These are phyloP conservation scores for Coleophoma eucalyptorum DNA, from an alignment of 2,329 filamentous ascomycete species.

Conservation along the genomic window DNA sequence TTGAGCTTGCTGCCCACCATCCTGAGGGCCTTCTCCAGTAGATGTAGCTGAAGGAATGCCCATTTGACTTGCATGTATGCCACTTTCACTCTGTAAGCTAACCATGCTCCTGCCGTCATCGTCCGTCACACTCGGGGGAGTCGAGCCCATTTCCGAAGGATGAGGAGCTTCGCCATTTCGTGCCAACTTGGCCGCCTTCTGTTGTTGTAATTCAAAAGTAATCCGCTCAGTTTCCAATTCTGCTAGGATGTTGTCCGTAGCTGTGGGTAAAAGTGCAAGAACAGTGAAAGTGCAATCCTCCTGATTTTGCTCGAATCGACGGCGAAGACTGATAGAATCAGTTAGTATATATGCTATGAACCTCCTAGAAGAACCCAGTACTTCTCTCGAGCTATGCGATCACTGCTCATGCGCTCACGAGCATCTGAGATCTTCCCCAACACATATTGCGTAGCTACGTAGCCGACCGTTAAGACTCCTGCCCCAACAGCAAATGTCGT, in stretches of 20 bases:
- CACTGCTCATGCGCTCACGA: slow-evolving; percentile 92
- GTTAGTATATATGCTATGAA: slow-evolving; percentile 9
- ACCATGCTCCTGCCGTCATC: slow-evolving; percentile 76
- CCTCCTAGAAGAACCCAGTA: slow-evolving; percentile 37
- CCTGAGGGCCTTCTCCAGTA: slow-evolving; percentile 31
- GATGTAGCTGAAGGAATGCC: slow-evolving; percentile 49
- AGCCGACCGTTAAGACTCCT: slow-evolving; percentile 84
- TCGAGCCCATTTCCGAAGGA: slow-evolving; percentile 34
- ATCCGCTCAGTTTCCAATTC: slow-evolving; percentile 89
- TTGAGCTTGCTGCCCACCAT: slow-evolving; percentile 37
- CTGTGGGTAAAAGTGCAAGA: slow-evolving; percentile 88
- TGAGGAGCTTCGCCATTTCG: slow-evolving; percentile 47
- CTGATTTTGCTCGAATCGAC: slow-evolving; percentile 97
- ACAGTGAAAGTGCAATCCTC: slow-evolving; percentile 98
- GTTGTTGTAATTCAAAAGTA: slow-evolving; percentile 89
- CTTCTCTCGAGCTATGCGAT: slow-evolving; percentile 96
- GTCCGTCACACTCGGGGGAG: slow-evolving; percentile 64
- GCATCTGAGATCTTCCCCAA: slow-evolving; percentile 88
- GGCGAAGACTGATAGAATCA: slow-evolving; percentile 63
- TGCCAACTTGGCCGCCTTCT: slow-evolving; percentile 72
- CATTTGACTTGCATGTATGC: slow-evolving; percentile 77
- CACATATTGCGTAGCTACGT: slow-evolving; percentile 90
- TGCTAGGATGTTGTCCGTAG: slow-evolving; percentile 83
- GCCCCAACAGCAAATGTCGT: slow-evolving; percentile 85
- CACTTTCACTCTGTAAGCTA: slow-evolving; percentile 78